phyloP scores from a whole-genome alignment of 352 stramenopile species.

The Globisporangium viniferum region DNA sequence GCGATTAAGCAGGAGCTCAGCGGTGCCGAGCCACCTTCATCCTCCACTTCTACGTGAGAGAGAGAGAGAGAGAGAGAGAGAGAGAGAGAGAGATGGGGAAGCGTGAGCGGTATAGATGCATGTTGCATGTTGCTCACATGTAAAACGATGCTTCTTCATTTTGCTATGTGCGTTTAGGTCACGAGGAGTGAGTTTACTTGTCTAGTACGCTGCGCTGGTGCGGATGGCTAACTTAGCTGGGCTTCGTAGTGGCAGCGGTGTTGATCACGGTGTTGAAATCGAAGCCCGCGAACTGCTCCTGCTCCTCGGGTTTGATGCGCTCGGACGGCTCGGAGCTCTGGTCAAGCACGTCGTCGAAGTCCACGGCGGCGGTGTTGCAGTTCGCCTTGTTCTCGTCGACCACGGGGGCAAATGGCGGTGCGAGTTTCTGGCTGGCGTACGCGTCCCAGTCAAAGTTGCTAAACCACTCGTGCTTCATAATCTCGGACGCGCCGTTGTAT shows the following conservation, averaged over 20 bases:
- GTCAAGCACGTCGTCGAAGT: slow-evolving; percentile 66
- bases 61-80: not conserved
- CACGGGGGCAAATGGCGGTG: slow-evolving; percentile 42
- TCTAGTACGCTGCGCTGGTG: not conserved
- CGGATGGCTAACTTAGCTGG: not conserved
- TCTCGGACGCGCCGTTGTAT: slow-evolving; percentile 27
- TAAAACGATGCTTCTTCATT: not conserved
- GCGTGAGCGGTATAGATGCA: not conserved
- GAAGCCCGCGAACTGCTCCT: slow-evolving; percentile 49
- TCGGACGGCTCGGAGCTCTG: slow-evolving; percentile 27
- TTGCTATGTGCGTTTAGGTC: not conserved
- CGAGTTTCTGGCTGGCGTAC: slow-evolving; percentile 33
- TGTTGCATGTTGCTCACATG: not conserved
- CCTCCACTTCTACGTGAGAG: not conserved
- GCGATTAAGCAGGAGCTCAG: slow-evolving; percentile 37
- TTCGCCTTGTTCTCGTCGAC: slow-evolving; percentile 63
- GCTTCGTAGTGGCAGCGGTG: not conserved
- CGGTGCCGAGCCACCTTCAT: not conserved
- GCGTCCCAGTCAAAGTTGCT: slow-evolving; percentile 49
- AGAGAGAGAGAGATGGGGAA: too few species aligned
- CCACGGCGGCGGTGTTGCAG: slow-evolving; percentile 52
- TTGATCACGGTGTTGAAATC: slow-evolving; percentile 48
- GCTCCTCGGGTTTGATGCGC: slow-evolving; percentile 40
- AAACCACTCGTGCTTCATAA: slow-evolving; percentile 60
- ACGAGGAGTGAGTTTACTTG: not conserved